Conservation (phyloP, 441 rosid species). For the Adansonia madagascariensis region DNA sequence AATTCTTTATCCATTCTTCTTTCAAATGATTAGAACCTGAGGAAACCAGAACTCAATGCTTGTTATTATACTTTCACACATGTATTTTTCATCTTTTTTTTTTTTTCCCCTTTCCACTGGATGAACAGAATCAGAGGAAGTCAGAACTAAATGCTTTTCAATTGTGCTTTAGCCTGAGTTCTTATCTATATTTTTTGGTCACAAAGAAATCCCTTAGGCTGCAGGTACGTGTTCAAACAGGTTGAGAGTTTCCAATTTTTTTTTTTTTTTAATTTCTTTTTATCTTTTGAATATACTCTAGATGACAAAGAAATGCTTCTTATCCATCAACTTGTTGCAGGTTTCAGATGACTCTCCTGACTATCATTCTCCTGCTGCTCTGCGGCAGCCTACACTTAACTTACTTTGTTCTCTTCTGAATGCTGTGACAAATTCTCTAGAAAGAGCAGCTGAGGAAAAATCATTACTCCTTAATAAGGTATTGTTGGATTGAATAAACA, state of each 20-base stretch:
- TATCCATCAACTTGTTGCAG: constrained; percentile 44
- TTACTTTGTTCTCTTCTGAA: constrained; percentile 69
- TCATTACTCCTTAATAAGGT: constrained; percentile 84
- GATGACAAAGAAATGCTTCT: constrained; percentile 6
- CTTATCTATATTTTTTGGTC: constrained; percentile 81
- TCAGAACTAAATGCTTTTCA: constrained; percentile 58
- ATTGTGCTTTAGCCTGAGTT: constrained; percentile 78
- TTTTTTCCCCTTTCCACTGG: constrained; percentile 29
- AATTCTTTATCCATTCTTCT: background rate
- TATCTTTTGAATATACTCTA: background rate
- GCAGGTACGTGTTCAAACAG: constrained; percentile 53
- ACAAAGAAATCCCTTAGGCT: constrained; percentile 75
- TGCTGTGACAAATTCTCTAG: constrained; percentile 67
- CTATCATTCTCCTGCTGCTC: constrained; percentile 45
- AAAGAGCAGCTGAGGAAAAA: constrained; percentile 88
- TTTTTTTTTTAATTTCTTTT: constrained; percentile 8
- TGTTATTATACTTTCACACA: background rate
- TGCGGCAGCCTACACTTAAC: constrained; percentile 73
- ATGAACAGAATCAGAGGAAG: constrained; percentile 60
- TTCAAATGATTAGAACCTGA: background rate
- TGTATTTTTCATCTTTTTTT: constrained; percentile 8
- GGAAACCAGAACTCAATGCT: background rate
- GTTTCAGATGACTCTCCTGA: constrained; percentile 52
- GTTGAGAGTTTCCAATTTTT: constrained; percentile 24
- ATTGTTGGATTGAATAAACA: constrained; percentile 19